Base-by-base conservation (phyloP, 352 stramenopile species). In the Globisporangium splendens region DNA sequence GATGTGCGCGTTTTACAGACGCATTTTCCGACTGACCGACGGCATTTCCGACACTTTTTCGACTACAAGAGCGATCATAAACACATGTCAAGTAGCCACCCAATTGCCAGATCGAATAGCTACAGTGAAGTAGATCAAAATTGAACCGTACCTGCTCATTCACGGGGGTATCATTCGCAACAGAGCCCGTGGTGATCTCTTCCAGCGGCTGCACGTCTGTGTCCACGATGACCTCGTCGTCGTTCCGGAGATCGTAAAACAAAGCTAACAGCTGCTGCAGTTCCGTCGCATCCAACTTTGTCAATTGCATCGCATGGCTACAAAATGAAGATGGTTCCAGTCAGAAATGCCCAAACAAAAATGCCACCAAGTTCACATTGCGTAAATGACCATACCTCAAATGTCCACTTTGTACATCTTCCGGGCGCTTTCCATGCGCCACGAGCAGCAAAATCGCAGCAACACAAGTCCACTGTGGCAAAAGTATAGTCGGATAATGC, bases 1-100 rank as follows among this genome's bases (percentile, higher is more conserved):
- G 66, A 56, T n/a, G 62, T 1, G 41, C 61, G 14, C 63, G 61
- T 49, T n/a, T 70, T 61, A 43, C 80, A 91, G 28, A 88, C 56
- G 47, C 86, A 95, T 52, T 87, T 90, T 66, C 58, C 72, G 15
- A 66, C 75, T 1, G 58, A 46, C 1, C 82, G 83, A 56, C 82
- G 79, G 46, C 86, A 95, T 50, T 89, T 92, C 24, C 86, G 86
- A 53, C 86, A 95, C 54, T 75, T 75, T 18, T 68, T 70, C 15
- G 48, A n/a, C 7, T 68, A 43, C 33, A 18, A 18, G 15, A 31
- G 1, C 15, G 14, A 53, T 20, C 8, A 17, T 22, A 15, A 53
- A 21, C n/a, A 43, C 24, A 43, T 13, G 39, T n/a, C 13, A n/a
- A 12, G 6, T n/a, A 44, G 39, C 10, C 28, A 11, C 10, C 28